These are phyloP conservation scores for Ustilago nuda DNA, from an alignment of 1,284 basidiomycete genomes.

Conservation along the genomic window DNA sequence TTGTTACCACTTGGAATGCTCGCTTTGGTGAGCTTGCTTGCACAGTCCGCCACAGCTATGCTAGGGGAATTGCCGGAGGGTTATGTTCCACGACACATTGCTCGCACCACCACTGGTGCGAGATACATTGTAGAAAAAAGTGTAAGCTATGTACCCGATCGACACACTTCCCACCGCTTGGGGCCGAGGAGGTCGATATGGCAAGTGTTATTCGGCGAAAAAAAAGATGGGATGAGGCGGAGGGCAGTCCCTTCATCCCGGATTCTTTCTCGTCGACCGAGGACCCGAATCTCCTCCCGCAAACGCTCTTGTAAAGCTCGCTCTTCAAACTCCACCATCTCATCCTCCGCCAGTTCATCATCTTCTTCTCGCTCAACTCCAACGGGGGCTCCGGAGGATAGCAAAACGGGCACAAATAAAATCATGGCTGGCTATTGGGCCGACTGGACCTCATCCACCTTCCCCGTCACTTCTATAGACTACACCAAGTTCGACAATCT, in stretches of 20 bases:
- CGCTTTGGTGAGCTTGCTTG: constrained; percentile 29
- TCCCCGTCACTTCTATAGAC: constrained; percentile 52
- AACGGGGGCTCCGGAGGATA: constrained; percentile 1
- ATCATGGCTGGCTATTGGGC: constrained; percentile 60
- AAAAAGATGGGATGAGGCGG: constrained; percentile 21
- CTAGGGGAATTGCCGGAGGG: constrained; percentile 19
- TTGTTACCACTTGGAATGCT: constrained; percentile 30
- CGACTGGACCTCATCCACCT: constrained; percentile 44
- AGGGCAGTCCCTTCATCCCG: constrained; percentile 49
- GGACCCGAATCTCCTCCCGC: constrained; percentile 4
- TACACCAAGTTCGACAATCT: constrained; percentile 58
- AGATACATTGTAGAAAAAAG: background rate
- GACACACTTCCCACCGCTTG: background rate
- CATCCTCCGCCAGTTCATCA: constrained; percentile 7
- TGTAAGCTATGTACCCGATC: constrained; percentile 13
- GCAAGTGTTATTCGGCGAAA: constrained; percentile 21
- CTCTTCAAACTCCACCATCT: constrained; percentile 8
- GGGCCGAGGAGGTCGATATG: constrained; percentile 28
- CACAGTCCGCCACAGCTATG: constrained; percentile 15
- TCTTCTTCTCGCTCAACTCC: background rate
- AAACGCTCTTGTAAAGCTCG: constrained; percentile 28
- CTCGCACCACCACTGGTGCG: background rate
- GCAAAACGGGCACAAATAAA: constrained; percentile 25
- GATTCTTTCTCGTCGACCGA: constrained; percentile 3
- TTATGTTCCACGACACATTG: background rate